A percentile compares a stretch with the other conserved stretches of the same genome.
Evolutionary conservation across 2,329 filamentous ascomycete genomes (phyloP).

Genomic region (Ophiobolus disseminans): DNA sequence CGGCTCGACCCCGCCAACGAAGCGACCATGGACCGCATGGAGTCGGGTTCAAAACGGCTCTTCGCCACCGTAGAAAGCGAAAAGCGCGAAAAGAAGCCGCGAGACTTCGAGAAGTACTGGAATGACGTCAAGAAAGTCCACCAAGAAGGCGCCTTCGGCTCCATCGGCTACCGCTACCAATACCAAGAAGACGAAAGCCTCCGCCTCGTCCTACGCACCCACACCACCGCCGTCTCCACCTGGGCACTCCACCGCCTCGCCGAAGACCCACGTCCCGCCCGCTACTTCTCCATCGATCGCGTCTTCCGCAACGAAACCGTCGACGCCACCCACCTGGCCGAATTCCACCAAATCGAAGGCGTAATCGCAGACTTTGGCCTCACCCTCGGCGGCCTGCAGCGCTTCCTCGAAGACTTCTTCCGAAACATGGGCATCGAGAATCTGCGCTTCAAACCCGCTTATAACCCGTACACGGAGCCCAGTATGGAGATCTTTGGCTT

Average conservation of each 20-base stretch:
- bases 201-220: constrained; percentile 88
- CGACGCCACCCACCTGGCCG: constrained; percentile 93
- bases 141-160: constrained; percentile 89
- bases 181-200: constrained; percentile 89
- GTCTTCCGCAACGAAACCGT: constrained; percentile 98
- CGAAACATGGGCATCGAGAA: constrained; percentile 88
- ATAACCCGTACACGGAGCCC: constrained; percentile 80
- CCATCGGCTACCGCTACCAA: constrained; percentile 94
- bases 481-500: constrained; percentile 97
- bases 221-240: constrained; percentile 91
- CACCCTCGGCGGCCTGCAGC: constrained; percentile 89
- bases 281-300: constrained; percentile 97
- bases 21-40: constrained; percentile 57
- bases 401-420: constrained; percentile 96
- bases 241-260: constrained; percentile 92
- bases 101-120: constrained; percentile 86
- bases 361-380: constrained; percentile 97
- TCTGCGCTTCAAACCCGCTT: constrained; percentile 95
- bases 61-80: constrained; percentile 61
- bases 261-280: constrained; percentile 80
- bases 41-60: constrained; percentile 58
- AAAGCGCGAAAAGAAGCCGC: constrained; percentile 58
- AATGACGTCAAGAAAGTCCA: constrained; percentile 87
- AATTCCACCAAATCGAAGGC: constrained; percentile 98
- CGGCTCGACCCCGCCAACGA: constrained; percentile 62